These are phyloP conservation scores for Venustampulla echinocandica DNA, from an alignment of 495 filamentous ascomycete species.

Conservation along the genomic window DNA sequence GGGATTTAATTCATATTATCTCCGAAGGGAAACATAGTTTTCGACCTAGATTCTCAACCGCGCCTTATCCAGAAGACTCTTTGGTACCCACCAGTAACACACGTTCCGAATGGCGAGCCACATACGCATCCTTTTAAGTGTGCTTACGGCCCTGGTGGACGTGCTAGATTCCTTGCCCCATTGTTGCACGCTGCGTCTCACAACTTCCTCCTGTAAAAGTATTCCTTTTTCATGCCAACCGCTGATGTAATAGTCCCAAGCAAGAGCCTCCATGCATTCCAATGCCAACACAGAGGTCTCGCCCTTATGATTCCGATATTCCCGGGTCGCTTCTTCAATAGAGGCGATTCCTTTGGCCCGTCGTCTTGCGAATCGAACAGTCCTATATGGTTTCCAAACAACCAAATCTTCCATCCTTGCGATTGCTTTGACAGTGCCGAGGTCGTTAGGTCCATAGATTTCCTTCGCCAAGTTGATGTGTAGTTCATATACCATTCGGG, in stretches of 20 bases:
- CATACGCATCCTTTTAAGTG: not conserved
- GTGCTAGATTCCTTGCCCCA: not conserved
- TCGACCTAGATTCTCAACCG: no score
- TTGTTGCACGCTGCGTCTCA: not conserved
- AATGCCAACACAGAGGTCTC: not conserved
- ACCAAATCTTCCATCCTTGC: not conserved
- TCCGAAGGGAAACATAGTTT: no score
- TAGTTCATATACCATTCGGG: not conserved
- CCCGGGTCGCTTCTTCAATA: not conserved
- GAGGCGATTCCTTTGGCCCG: not conserved
- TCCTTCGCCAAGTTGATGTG: not conserved
- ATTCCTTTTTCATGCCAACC: conserved; percentile 1
- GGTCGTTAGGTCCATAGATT: not conserved
- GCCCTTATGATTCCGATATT: not conserved
- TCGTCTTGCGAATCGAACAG: not conserved
- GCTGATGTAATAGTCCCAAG: conserved; percentile 1
- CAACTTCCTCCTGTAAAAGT: not conserved
- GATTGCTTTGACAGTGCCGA: not conserved
- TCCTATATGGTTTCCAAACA: no score
- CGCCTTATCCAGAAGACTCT: not conserved
- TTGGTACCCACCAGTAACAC: conserved; percentile 6
- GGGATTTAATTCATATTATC: no score
- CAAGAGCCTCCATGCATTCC: not conserved
- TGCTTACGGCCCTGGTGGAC: not conserved
- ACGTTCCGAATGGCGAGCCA: conserved; percentile 1